Evolutionary conservation across 495 filamentous ascomycete genomes (phyloP).

Genomic region (Talaromyces ruber): DNA sequence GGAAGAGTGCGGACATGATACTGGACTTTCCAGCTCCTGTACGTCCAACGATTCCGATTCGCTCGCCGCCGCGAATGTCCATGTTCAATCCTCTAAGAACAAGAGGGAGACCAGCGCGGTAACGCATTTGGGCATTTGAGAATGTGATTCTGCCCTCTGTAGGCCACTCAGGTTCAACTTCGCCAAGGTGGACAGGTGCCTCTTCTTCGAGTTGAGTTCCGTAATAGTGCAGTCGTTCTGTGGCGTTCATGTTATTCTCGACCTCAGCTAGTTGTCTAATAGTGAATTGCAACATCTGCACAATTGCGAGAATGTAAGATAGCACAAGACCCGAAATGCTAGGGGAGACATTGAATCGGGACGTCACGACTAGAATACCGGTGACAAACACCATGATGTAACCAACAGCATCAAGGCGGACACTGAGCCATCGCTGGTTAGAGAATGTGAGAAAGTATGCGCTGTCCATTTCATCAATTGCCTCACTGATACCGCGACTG

Average conservation of each 20-base stretch:
- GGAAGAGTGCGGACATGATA: conserved; percentile 91
- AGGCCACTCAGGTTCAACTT: conserved; percentile 69
- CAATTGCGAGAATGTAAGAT: conserved; percentile 85
- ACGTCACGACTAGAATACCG: conserved; percentile 87
- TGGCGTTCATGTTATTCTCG: conserved; percentile 95
- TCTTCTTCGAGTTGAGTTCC: conserved; percentile 82
- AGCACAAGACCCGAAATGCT: conserved; percentile 82
- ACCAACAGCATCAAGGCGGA: conserved; percentile 77
- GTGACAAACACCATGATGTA: conserved; percentile 76
- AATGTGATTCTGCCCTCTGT: conserved; percentile 80
- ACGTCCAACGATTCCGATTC: conserved; percentile 87
- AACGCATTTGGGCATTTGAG: conserved; percentile 82
- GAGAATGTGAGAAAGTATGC: conserved; percentile 92
- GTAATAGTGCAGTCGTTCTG: conserved; percentile 90
- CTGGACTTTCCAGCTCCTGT: conserved; percentile 92
- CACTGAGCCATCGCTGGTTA: conserved; percentile 85
- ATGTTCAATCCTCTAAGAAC: conserved; percentile 74
- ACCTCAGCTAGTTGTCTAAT: conserved; percentile 92
- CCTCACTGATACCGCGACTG: conserved; percentile 50
- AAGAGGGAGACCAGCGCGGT: conserved; percentile 71
- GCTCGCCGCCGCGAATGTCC: conserved; percentile 73
- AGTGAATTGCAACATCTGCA: conserved; percentile 94
- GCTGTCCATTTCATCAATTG: conserved; percentile 85
- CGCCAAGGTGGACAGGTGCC: conserved; percentile 61
- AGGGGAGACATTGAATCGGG: conserved; percentile 77